Evolutionary conservation across 1,139 yeast genomes (phyloP), one percentile per base, ranked within the genome.

Genomic region (Yamadazyma friedrichii): DNA sequence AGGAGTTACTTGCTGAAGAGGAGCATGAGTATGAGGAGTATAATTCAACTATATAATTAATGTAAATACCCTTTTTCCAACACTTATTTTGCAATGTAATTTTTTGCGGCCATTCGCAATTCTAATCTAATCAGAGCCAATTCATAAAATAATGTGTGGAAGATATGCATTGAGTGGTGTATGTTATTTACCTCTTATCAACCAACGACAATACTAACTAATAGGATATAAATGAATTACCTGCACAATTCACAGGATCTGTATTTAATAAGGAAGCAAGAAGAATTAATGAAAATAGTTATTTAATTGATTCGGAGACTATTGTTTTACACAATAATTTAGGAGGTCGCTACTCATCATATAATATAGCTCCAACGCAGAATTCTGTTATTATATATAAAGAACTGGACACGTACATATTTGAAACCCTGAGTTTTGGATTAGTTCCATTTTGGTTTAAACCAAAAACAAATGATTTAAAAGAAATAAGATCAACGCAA

Each of bases 371-470:
- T 0, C 77, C 77, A 1, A 70, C 77, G 11, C 58, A 62, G 36
- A 48, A 56, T 6, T 65, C 71, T 0, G 48, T 70, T 6, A 66
- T 70, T 8, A 50, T 70, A 6, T 70, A 62, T 43, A 47, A 53
- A 42, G 36, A 35, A 13, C 36, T 17, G 15, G 48, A 32, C 26
- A 36, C 40, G 4, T 70, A 59, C 40, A 49, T 58, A 1, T 46
- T 69, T 28, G 77, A 72, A 46, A 44, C 62, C 0, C 74, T 70
- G 75, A 57, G 55, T 22, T 72, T 72, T 50, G 77, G 77, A 0
- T 50, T 71, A 15, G 59, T 72, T 0, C 77, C 77, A 1, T 40
- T 48, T 6, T 72, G 76, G 76, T 67, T 71, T 12, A 63, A 65
- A 41, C 76, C 76, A 0, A 58, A 56, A 33, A 74, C 70, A 37